A percentile compares a stretch with the other conserved stretches of the same genome.
Conservation (phyloP, 768 basidiomycete genomes). For the Chlorophyllum brunneum region DNA sequence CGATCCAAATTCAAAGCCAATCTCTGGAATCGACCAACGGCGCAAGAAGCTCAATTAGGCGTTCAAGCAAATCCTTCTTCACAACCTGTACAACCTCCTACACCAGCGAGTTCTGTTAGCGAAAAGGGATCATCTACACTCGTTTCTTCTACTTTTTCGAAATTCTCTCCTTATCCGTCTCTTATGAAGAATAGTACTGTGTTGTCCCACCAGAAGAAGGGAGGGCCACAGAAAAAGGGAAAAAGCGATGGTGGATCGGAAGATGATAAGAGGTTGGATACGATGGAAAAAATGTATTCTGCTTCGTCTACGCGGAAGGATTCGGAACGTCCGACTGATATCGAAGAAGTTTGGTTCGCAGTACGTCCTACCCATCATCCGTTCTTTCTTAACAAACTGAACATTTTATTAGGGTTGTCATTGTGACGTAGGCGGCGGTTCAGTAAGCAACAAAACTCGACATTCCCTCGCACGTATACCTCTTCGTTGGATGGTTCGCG, state of each 20-base stretch:
- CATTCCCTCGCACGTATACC: slow-evolving; percentile 51
- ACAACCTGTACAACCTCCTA: neutral
- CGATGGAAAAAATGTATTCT: slow-evolving; percentile 31
- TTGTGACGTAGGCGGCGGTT: slow-evolving; percentile 57
- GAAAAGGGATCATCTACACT: slow-evolving; percentile 2
- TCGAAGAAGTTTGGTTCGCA: slow-evolving; percentile 71
- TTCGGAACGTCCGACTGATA: slow-evolving; percentile 25
- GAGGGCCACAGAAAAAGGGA: neutral
- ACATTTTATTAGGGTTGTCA: slow-evolving; percentile 40
- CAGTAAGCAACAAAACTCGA: slow-evolving; percentile 41
- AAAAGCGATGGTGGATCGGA: slow-evolving; percentile 12
- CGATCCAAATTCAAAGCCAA: slow-evolving; percentile 58
- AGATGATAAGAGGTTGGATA: slow-evolving; percentile 23
- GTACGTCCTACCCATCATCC: slow-evolving; percentile 24
- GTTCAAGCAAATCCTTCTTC: neutral
- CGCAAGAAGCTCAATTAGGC: slow-evolving; percentile 24
- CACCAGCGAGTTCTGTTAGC: neutral
- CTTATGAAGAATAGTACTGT: too few species aligned
- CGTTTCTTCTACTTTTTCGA: neutral
- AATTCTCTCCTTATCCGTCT: neutral
- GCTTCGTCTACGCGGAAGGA: slow-evolving; percentile 10
- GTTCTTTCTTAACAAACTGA: neutral
- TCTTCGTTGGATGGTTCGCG: slow-evolving; percentile 70
- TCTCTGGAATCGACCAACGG: slow-evolving; percentile 40
- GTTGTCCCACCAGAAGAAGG: too few species aligned